Evolutionary conservation across 1,284 basidiomycete genomes (phyloP), one percentile per base, ranked within the genome.

Genomic region (Amylostereum areolatum): DNA sequence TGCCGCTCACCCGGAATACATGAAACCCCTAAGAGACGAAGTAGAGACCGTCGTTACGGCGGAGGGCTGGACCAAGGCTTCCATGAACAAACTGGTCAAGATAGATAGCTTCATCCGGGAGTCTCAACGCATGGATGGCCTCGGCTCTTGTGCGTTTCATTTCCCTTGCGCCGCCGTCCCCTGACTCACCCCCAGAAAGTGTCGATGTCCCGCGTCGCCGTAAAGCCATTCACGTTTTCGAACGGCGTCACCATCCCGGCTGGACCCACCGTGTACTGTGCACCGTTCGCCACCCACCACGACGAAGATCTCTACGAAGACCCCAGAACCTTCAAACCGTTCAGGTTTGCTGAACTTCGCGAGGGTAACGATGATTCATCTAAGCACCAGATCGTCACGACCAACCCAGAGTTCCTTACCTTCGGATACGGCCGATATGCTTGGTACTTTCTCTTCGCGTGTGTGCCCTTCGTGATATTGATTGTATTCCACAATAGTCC

Each of bases 231-330:
- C 48, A 64, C 61, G 3, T 71, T 77, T 52, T 66, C 68, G 11
- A 65, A 76, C 41, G 74, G 74, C 18, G 70, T 69, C n/a, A 62
- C 55, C 9, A 57, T 76, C 50, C 69, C 72, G 7, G 55, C 59
- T 10, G 73, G 72, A 24, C 62, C 64, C 32, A 55, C 63, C 28
- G 49, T 73, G 46, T 60, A 61, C n/a, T 57, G 62, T n/a, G 62
- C 65, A 12, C 51, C 60, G 10, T 54, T 56, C 31, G 60, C 66
- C 3, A 62, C 66, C 49, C 72, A 73, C 47, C 57, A 58, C 11
- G 66, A 75, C 51, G 60, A 61, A 29, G 58, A 57, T 24, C 54
- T 57, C 45, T 75, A 70, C 51, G 54, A 57, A 29, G 57, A 67
- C 25, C 31, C 56, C 1, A 54, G 60, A 2, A 57, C 63, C 37